These are phyloP conservation scores for Gossypium mustelinum DNA, from an alignment of 345 rosid genomes.

Conservation along the genomic window DNA sequence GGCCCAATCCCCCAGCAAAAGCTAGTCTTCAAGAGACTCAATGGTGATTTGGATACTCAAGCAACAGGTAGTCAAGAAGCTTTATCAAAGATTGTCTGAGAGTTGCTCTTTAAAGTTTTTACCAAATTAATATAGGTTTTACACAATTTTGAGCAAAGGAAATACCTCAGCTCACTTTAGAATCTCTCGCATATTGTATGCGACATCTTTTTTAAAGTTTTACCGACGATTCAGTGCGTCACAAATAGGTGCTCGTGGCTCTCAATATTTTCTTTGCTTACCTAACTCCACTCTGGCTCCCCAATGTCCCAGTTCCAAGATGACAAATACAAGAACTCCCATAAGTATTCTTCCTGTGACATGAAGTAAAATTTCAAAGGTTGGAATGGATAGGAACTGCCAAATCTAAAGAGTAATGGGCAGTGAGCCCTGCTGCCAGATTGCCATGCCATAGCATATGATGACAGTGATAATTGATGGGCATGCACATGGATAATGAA, in stretches of 20 bases:
- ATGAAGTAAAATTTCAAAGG: neutral
- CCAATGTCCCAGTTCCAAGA: neutral
- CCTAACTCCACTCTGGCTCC: neutral
- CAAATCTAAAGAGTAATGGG: neutral
- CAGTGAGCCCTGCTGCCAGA: neutral
- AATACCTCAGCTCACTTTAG: neutral
- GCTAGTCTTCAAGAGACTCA: constrained; percentile 58
- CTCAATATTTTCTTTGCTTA: neutral
- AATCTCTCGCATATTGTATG: neutral
- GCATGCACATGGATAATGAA: neutral
- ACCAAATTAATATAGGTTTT: neutral
- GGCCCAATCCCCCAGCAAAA: constrained; percentile 87
- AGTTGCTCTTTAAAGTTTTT: neutral
- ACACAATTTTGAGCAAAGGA: neutral
- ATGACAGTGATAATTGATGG: neutral
- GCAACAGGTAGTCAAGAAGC: constrained; percentile 40
- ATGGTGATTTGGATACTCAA: constrained; percentile 21
- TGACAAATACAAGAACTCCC: neutral
- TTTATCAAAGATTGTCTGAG: constrained; percentile 25
- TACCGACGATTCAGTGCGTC: neutral
- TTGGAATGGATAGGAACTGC: neutral
- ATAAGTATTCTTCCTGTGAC: neutral
- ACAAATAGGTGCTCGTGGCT: neutral
- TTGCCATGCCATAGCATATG: neutral
- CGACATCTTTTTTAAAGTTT: neutral